Conservation (phyloP, 2,329 filamentous ascomycete genomes). For the Escovopsis sp. region DNA sequence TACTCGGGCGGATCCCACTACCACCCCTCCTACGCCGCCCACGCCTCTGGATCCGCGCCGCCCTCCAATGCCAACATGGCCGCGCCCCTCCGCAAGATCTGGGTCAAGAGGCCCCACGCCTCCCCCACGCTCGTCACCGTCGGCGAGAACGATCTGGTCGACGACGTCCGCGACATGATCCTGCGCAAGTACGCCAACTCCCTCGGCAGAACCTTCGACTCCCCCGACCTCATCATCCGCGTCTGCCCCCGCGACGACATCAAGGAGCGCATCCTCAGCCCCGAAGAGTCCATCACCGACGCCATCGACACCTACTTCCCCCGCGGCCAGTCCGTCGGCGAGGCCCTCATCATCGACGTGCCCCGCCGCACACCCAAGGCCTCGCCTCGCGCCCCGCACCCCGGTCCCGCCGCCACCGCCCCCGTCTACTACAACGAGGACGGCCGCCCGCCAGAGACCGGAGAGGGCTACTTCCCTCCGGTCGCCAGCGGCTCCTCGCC, state of each 20-base stretch:
- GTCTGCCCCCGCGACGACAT: conserved; percentile 56
- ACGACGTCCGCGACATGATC: conserved; percentile 87
- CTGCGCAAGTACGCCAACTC: conserved; percentile 89
- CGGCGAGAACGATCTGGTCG: conserved; percentile 77
- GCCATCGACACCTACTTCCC: conserved; percentile 74
- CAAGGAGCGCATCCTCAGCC: conserved; percentile 56
- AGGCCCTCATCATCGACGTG: conserved; percentile 83
- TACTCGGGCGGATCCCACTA: neutral
- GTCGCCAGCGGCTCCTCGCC: conserved; percentile 30
- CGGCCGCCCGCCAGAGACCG: conserved; percentile 48
- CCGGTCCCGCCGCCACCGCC: conserved; percentile 10
- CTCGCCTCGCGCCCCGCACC: conserved; percentile 48
- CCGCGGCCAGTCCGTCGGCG: conserved; percentile 72
- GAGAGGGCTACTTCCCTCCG: conserved; percentile 72
- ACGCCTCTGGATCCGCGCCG: conserved; percentile 7
- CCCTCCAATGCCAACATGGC: conserved; percentile 37
- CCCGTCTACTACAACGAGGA: conserved; percentile 47
- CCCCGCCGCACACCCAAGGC: conserved; percentile 66
- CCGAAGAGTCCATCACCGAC: conserved; percentile 69
- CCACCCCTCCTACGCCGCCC: neutral
- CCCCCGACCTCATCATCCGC: conserved; percentile 73
- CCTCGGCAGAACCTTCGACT: conserved; percentile 73
- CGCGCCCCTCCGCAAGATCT: conserved; percentile 66
- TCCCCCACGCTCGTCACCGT: conserved; percentile 81
- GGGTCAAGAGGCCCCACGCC: conserved; percentile 76